Percentiles rank a stretch among this genome's conserved stretches.
phyloP scores from a whole-genome alignment of 1,284 basidiomycete species.

The Tilletia walkeri region DNA sequence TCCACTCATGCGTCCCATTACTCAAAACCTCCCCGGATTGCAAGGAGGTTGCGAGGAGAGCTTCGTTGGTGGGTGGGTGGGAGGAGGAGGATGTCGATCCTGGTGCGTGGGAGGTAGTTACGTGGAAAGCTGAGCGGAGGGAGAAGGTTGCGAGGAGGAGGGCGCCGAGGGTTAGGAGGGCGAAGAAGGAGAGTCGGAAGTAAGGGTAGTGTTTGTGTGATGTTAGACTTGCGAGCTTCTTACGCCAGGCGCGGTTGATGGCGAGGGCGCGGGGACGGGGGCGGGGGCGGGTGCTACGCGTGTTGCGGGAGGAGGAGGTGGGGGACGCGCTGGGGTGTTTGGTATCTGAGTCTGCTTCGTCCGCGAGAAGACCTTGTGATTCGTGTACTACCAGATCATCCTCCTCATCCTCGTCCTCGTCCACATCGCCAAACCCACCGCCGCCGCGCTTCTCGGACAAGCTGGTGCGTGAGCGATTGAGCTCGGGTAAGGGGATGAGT shows the following conservation, averaged over 20 bases:
- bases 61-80: slow-evolving; percentile 17
- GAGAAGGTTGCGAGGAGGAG: slow-evolving; percentile 18
- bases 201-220: slow-evolving; percentile 16
- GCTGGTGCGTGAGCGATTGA: not conserved
- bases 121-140: slow-evolving; percentile 17
- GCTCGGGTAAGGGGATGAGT: slow-evolving; percentile 5
- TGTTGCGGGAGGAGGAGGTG: not conserved
- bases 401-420: slow-evolving; percentile 12
- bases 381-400: slow-evolving; percentile 15
- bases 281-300: not conserved
- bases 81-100: slow-evolving; percentile 11
- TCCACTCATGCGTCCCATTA: slow-evolving; percentile 37
- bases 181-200: slow-evolving; percentile 9
- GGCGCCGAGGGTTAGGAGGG: slow-evolving; percentile 20
- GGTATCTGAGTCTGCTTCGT: not conserved
- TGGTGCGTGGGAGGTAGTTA: slow-evolving; percentile 19
- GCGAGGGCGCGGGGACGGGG: not conserved
- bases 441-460: not conserved
- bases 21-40: not conserved
- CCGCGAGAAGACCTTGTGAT: slow-evolving; percentile 10
- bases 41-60: slow-evolving; percentile 20
- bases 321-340: not conserved
- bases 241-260: slow-evolving; percentile 14
- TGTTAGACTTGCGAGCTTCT: slow-evolving; percentile 8
- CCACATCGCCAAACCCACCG: not conserved